These are phyloP conservation scores for Nakazawaea ernobii DNA, from an alignment of 805 yeast species.

Conservation along the genomic window DNA sequence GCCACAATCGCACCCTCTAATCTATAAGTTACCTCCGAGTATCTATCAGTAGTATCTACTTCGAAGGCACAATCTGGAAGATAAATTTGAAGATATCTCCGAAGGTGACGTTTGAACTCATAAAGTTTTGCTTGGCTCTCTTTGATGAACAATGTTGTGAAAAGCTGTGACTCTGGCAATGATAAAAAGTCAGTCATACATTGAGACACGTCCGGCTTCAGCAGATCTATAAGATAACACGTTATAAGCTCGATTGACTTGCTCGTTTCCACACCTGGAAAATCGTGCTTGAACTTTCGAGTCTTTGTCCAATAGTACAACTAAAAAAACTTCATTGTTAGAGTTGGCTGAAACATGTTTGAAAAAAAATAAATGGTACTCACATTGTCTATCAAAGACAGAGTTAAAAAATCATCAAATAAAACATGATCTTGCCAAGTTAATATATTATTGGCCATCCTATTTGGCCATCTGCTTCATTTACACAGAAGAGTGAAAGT, in stretches of 20 bases:
- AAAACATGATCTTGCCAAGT: not conserved
- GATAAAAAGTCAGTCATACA: constrained; percentile 22
- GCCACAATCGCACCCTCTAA: constrained; percentile 37
- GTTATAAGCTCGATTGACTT: constrained; percentile 8
- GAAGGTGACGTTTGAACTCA: constrained; percentile 31
- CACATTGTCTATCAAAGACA: constrained; percentile 20
- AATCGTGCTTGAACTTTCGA: constrained; percentile 18
- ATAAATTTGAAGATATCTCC: constrained; percentile 30
- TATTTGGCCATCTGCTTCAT: not conserved
- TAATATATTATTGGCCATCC: not conserved
- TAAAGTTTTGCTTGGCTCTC: constrained; percentile 13
- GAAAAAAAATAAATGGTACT: not conserved
- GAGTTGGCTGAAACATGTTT: not conserved
- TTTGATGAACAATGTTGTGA: constrained; percentile 19
- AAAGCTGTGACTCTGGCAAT: constrained; percentile 19
- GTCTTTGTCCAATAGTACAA: constrained; percentile 20
- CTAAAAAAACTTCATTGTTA: not conserved
- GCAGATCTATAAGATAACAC: constrained; percentile 12
- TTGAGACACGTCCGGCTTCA: constrained; percentile 12
- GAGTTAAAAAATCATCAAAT: constrained; percentile 23
- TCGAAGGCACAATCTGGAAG: constrained; percentile 33
- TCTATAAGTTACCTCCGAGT: constrained; percentile 15
- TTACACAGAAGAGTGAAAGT: not conserved
- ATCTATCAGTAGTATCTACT: constrained; percentile 36
- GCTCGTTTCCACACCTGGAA: not conserved